Evolutionary conservation across 176 grass and related monocot genomes (phyloP), one percentile per base, ranked within the genome.

Genomic region (Chrysopogon serrulatus): DNA sequence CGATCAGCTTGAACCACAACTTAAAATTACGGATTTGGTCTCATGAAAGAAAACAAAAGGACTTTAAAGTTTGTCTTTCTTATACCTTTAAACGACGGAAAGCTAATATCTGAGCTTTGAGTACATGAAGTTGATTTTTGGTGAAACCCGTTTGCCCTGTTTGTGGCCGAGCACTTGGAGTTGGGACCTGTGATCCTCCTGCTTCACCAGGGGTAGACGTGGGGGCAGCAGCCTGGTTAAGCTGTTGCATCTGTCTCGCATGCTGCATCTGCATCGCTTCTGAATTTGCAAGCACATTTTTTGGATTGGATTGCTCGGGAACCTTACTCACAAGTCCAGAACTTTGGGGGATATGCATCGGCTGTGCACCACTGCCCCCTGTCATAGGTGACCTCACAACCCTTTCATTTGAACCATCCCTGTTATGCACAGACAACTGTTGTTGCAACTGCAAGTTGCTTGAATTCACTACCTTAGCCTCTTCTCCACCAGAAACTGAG

Each of bases 21-120:
- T 34, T 57, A 71, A 76, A 61, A 83, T 53, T 61, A 37, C 32
- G 1, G 2, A 56, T 30, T 64, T 71, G 36, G 79, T 80, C 33
- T 61, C 36, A 28, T 41, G 28, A 83, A 41, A 28, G 85, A 40
- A 83, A 79, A 49, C 15, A 49, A 18, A 73, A 85, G 48, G 30
- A 42, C 67, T 53, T 17, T 33, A 82, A 73, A 43, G 41, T 83
- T 79, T 54, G 76, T 45, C 24, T 35, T 88, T 32, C 19, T 37
- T 44, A 44, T 94, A 99, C 97, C 97, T 99, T 99, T 81, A 99
- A 62, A 45, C 93, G 93, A 79, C 91, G 92, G 81, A 99, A 99
- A 83, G 97, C 97, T 93, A 99, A 88, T 85, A 99, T 99, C 74
- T 99, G 97, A 64, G 97, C 93, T 91, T 99, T 99, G 64, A 99